phyloP scores from a whole-genome alignment of 2,329 filamentous ascomycete species.

The Aureobasidium musti region DNA sequence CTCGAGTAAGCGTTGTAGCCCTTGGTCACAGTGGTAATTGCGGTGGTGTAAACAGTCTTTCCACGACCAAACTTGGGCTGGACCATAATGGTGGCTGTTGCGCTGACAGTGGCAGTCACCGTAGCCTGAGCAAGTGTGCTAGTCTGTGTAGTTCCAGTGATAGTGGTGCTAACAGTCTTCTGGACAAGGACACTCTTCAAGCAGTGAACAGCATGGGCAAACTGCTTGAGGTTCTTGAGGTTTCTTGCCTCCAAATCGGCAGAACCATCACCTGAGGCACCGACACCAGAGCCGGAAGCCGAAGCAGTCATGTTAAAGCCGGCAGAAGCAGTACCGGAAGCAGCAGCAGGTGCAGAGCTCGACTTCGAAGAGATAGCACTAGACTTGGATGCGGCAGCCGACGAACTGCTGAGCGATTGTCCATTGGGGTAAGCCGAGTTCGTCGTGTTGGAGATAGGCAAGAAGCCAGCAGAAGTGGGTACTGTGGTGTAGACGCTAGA shows the following conservation, averaged over 20 bases:
- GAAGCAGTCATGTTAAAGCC: slow-evolving; percentile 4
- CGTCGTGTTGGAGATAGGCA: background rate
- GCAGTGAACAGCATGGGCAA: slow-evolving; percentile 19
- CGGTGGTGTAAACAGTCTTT: slow-evolving; percentile 22
- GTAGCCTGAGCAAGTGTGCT: slow-evolving; percentile 23
- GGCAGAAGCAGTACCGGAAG: background rate
- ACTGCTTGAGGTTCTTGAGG: slow-evolving; percentile 14
- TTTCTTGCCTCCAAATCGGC: background rate
- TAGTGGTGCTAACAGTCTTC: slow-evolving; percentile 14
- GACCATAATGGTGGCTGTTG: slow-evolving; percentile 20
- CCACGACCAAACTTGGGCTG: slow-evolving; percentile 12
- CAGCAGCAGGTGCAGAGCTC: background rate
- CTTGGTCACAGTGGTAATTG: slow-evolving; percentile 21
- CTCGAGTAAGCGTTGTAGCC: slow-evolving; percentile 27
- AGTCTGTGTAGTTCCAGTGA: slow-evolving; percentile 23
- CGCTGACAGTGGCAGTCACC: slow-evolving; percentile 26
- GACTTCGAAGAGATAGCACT: background rate
- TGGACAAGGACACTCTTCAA: slow-evolving; percentile 26
- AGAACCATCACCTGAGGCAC: background rate
- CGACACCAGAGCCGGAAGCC: background rate
- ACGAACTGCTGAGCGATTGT: slow-evolving; percentile 11
- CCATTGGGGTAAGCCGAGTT: background rate
- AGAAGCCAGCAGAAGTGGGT: slow-evolving; percentile 6
- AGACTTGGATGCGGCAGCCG: background rate
- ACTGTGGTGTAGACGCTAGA: slow-evolving; percentile 21